These are phyloP conservation scores for Zygoascus bituminiphila DNA, from an alignment of 805 yeast species.

Conservation along the genomic window DNA sequence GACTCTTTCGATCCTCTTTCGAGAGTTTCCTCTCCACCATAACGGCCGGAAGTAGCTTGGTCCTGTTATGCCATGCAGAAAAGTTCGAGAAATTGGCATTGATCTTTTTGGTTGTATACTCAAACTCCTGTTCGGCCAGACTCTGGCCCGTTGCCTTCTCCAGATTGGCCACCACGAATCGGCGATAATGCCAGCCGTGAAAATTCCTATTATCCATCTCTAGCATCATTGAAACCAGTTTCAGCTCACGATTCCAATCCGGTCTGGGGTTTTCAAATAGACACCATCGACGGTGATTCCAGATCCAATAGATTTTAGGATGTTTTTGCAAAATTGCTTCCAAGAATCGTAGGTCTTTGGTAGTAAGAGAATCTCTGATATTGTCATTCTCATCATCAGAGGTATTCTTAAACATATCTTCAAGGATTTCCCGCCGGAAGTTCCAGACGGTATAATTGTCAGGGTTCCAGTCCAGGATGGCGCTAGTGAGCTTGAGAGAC, in stretches of 20 bases:
- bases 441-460: slow-evolving; percentile 91
- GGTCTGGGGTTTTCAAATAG: slow-evolving; percentile 44
- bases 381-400: neutral
- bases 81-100: slow-evolving; percentile 82
- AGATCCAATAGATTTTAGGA: slow-evolving; percentile 95
- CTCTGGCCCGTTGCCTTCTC: slow-evolving; percentile 24
- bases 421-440: slow-evolving; percentile 65
- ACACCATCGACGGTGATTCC: slow-evolving; percentile 90
- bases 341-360: slow-evolving; percentile 51
- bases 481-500: slow-evolving; percentile 46
- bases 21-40: neutral
- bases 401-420: neutral
- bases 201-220: slow-evolving; percentile 73
- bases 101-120: slow-evolving; percentile 70
- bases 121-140: slow-evolving; percentile 48
- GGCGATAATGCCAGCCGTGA: slow-evolving; percentile 94
- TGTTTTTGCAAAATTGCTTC: slow-evolving; percentile 48
- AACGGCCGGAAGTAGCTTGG: slow-evolving; percentile 47
- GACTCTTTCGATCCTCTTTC: slow-evolving; percentile 20
- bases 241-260: slow-evolving; percentile 65
- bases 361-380: neutral
- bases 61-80: slow-evolving; percentile 92
- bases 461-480: slow-evolving; percentile 59
- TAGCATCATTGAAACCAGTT: slow-evolving; percentile 59
- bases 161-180: slow-evolving; percentile 46